Conservation (phyloP, 163 green algal species). For the Scenedesmus sp. region DNA sequence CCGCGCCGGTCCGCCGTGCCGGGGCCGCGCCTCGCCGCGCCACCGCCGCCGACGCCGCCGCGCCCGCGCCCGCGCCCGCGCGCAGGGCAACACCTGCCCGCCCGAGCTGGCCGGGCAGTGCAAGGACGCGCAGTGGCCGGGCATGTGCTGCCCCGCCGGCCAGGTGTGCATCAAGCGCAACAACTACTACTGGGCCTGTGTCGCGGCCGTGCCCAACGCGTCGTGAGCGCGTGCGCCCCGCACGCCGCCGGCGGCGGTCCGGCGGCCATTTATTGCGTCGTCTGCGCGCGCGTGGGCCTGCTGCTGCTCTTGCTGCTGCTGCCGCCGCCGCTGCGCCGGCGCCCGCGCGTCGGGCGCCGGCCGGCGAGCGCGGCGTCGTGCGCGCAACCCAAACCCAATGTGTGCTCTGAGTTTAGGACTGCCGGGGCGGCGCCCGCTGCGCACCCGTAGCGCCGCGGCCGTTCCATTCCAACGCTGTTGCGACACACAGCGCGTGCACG, state of each 20-base stretch:
- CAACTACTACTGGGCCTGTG: slow-evolving; percentile 44
- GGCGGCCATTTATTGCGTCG: neutral
- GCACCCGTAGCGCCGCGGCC: no score
- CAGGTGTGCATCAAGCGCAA: slow-evolving; percentile 28
- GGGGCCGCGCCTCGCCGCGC: no score
- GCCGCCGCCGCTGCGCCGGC: neutral
- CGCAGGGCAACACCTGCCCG: slow-evolving; percentile 32
- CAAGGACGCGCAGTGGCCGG: slow-evolving; percentile 22
- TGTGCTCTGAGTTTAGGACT: no score
- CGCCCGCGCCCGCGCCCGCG: no score
- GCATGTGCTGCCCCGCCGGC: slow-evolving; percentile 14
- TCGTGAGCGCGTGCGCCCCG: neutral
- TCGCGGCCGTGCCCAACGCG: slow-evolving; percentile 35
- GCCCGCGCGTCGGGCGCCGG: no score
- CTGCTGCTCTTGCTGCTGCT: neutral
- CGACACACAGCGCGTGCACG: no score
- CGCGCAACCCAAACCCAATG: no score
- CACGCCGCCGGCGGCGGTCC: neutral
- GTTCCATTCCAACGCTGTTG: no score
- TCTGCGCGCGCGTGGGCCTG: neutral
- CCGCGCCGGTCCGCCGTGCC: no score
- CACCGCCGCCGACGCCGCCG: no score
- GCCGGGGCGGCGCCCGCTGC: no score
- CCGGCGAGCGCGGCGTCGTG: no score
- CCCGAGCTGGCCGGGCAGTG: slow-evolving; percentile 18